Evolutionary conservation across 148 eudicot species (phyloP), one percentile per base, ranked within the genome.

Genomic region (Fallopia convolvulus): DNA sequence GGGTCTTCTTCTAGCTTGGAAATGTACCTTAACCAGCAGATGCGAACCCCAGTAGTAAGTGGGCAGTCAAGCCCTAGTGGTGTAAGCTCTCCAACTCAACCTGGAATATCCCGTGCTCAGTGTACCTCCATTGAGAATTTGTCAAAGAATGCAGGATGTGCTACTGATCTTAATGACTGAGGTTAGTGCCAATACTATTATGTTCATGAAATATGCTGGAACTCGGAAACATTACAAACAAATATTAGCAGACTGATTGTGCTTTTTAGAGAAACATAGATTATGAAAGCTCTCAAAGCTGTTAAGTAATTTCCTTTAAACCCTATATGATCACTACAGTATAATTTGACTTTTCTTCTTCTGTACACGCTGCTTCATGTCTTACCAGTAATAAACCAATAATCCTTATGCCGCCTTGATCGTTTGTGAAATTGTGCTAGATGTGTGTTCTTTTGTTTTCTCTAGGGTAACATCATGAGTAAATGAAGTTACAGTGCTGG

Each of bases 1-100:
- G 91, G 86, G 82, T 77, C 88, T 68, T 78, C 91, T 63, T 79
- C 88, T 80, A 80, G 92, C 81, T 85, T 90, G 88, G 94, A 92
- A 71, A 78, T 87, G 73, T 91, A 86, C 81, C 61, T 83, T 76
- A 89, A 88, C 82, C 88, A 87, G 80, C 89, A 85, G 60, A 81
- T 85, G 78, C 86, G 83, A 72, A 80, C 76, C 55, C 92, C 84
- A 47, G 79, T 74, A 70, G 77, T 73, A 42, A 83, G 77, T 76
- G 88, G 83, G 79, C 87, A 81, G 23, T 80, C 80, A 56, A 83
- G 86, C 68, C 83, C 85, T 76, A 80, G 77, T 70, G 86, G 81
- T 47, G 26, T 86, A 30, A 81, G 85, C 85, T 83, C 89, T 73
- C 81, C 86, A 68, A 77, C 83, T 78, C 90, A 87, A 75, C 81